Evolutionary conservation across 2,329 filamentous ascomycete species (phyloP).

Genomic region (Curvularia verruculosa): DNA sequence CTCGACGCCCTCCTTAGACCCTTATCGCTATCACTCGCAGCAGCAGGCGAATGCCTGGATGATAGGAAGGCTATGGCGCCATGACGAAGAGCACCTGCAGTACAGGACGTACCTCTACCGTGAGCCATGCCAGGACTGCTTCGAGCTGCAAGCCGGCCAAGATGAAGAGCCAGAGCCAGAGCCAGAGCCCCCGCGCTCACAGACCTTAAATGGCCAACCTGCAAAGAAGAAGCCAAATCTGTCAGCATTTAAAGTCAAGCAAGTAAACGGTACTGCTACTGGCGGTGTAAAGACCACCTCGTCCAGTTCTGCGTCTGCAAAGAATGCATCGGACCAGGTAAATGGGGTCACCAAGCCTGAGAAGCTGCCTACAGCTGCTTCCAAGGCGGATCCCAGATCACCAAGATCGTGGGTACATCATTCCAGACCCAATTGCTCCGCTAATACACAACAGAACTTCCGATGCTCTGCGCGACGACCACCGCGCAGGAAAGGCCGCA

Average conservation of each 20-base stretch:
- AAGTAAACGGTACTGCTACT: slow-evolving; percentile 46
- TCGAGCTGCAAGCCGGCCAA: slow-evolving; percentile 58
- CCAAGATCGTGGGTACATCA: slow-evolving; percentile 28
- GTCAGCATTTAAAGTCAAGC: slow-evolving; percentile 65
- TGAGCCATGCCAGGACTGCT: slow-evolving; percentile 58
- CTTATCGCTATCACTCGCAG: slow-evolving; percentile 52
- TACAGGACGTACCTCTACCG: slow-evolving; percentile 68
- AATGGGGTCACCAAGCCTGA: slow-evolving; percentile 37
- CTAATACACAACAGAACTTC: slow-evolving; percentile 33
- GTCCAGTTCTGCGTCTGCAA: slow-evolving; percentile 33
- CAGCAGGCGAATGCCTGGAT: slow-evolving; percentile 52
- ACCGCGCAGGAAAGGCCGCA: slow-evolving; percentile 24
- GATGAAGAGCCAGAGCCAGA: slow-evolving; percentile 58
- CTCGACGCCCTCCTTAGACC: slow-evolving; percentile 55
- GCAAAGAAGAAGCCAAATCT: slow-evolving; percentile 68
- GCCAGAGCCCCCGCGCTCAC: slow-evolving; percentile 49
- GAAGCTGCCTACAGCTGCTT: slow-evolving; percentile 20
- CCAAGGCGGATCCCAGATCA: slow-evolving; percentile 24
- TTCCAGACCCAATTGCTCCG: not conserved
- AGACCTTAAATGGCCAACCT: slow-evolving; percentile 41
- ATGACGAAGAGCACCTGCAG: slow-evolving; percentile 64
- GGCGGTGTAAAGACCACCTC: slow-evolving; percentile 42
- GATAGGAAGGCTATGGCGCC: slow-evolving; percentile 59
- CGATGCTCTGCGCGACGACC: slow-evolving; percentile 21
- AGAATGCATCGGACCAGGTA: slow-evolving; percentile 24